Evolutionary conservation across 139 green algal species (phyloP), one percentile per base, ranked within the genome.

Genomic region (Tetraselmis striata): DNA sequence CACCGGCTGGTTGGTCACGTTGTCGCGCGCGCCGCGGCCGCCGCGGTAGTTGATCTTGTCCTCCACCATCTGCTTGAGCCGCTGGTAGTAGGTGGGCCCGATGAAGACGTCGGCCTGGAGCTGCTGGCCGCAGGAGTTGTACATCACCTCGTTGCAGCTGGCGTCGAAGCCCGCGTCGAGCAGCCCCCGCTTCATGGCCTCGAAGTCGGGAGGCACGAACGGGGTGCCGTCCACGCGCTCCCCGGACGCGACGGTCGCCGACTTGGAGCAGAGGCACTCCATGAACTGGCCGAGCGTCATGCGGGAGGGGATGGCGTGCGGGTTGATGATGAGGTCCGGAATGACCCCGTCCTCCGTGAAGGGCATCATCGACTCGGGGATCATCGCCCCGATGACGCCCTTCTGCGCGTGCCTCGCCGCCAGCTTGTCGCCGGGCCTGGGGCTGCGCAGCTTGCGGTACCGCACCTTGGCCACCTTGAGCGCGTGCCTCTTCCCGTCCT

Each of bases 61-160:
- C 59, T 90, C 89, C 32, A 31, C 29, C 90, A 94, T 93, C 83
- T 94, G 91, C 90, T 93, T 93, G 45, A 94, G 83, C 2, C 91
- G 87, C 78, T 90, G 86, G 81, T 90, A 90, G 84, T 93, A 93
- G 23, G 88, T 93, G 23, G 88, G 87, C 1, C 89, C 83, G 11
- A 93, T 30, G 81, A 94, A 94, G 82, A 93, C 88, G 1, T 31
- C 0, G 1, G 81, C 81, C 26, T 87, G 28, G 30, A 94, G 81
- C 84, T 85, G 85, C 32, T 86, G 59, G 23, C 90, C 90, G 2
- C 84, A 89, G 84, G 88, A 84, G 75, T 90, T 90, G 87, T 92
- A 93, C 85, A 94, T 87, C 11, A 90, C 79, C 83, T 92, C 88
- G 80, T 88, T 84, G 28, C 90, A 90, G 26, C 80, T 59, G 32